Base-by-base conservation (phyloP, 2,329 filamentous ascomycete species). In the Curvularia verruculosa region DNA sequence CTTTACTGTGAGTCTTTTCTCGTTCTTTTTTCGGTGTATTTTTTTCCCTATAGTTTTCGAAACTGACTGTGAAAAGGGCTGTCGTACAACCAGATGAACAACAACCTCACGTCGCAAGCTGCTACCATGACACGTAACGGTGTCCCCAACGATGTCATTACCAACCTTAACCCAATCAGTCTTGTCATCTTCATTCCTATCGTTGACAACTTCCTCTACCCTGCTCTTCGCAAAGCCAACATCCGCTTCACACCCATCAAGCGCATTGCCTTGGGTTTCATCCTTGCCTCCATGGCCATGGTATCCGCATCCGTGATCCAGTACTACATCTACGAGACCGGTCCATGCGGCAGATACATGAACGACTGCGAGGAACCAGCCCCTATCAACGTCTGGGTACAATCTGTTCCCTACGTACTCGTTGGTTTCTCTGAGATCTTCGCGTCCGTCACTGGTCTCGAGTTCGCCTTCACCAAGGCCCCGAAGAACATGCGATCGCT, bases 401-500 rank as follows among this genome's bases (percentile, higher is more conserved):
- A 84, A 60, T 71, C 80, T 12, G 68, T 80, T 1, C 75, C 78
- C 5, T 83, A 83, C 67, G 75, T 84, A 8, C 75, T 87, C 2
- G 80, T 84, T 54, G 84, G 80, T 59, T 79, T 85, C 58, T 84
- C 82, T 2, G 84, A 86, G 68, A 85, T 85, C 67, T 82, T 85
- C 61, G 81, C 83, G 2, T 83, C 80, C 10, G 81, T 87, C 56
- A 86, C 84, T 3, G 87, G 86, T 1, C 85, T 89, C 62, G 89
- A 92, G 72, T 91, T 91, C 62, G 90, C 90, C 31, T 92, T 87
- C 79, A 88, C 87, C 73, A 91, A 91, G 77, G 89, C 89, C 0
- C 90, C 90, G 24, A 85, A 84, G 69, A 92, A 91, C 79, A 93
- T 93, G 90, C 87, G 89, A 63, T 89, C 87, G 1, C 81, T 92